Evolutionary conservation across 1,284 basidiomycete genomes (phyloP).

Genomic region (Wallemia mellicola): DNA sequence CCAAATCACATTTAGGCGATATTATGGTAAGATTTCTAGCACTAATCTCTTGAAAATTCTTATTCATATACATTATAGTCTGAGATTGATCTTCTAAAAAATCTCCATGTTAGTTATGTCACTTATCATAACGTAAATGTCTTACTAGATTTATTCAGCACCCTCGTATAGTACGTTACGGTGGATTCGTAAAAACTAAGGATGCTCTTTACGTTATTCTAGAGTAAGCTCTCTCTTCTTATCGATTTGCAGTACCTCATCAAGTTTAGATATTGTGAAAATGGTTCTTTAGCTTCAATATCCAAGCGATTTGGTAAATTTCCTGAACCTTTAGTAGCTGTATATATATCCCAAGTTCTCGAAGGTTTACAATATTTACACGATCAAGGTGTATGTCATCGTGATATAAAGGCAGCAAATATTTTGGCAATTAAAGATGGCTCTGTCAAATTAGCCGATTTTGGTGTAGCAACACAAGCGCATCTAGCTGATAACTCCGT

Average conservation of each 20-base stretch:
- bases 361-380: slow-evolving; percentile 82
- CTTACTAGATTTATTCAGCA: too few species aligned
- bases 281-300: slow-evolving; percentile 79
- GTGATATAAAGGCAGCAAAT: slow-evolving; percentile 96
- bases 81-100: slow-evolving; percentile 91
- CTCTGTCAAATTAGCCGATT: slow-evolving; percentile 80
- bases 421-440: slow-evolving; percentile 95
- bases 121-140: too few species aligned
- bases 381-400: slow-evolving; percentile 88
- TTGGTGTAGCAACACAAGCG: slow-evolving; percentile 48
- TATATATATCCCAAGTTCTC: slow-evolving; percentile 72
- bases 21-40: slow-evolving; percentile 46
- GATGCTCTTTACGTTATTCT: slow-evolving; percentile 88
- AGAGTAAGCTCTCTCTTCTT: slow-evolving; percentile 24
- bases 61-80: slow-evolving; percentile 31
- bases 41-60: background rate
- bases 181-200: slow-evolving; percentile 79
- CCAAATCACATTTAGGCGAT: slow-evolving; percentile 67
- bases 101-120: slow-evolving; percentile 38
- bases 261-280: slow-evolving; percentile 59
- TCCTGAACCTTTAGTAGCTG: slow-evolving; percentile 77
- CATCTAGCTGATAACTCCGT: slow-evolving; percentile 46
- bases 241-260: slow-evolving; percentile 2
- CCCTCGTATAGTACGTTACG: slow-evolving; percentile 93
- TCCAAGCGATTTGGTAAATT: slow-evolving; percentile 94